These are phyloP conservation scores for Climacium dendroides DNA, from an alignment of 225 moss, liverwort and hornwort genomes.

Conservation along the genomic window DNA sequence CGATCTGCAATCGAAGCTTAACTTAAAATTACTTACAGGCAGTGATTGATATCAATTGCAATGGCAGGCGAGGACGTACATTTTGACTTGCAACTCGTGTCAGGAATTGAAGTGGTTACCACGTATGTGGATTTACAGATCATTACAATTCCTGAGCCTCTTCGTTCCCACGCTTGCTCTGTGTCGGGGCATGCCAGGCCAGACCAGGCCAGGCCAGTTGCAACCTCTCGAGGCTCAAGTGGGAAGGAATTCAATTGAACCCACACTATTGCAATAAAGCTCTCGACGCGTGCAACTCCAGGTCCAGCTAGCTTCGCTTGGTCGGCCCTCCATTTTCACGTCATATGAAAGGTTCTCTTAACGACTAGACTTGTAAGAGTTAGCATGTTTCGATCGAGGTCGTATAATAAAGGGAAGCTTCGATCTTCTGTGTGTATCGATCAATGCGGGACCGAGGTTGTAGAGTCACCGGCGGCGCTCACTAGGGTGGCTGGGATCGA, in stretches of 20 bases:
- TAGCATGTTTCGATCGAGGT: not conserved
- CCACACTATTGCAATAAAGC: not conserved
- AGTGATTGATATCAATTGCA: not conserved
- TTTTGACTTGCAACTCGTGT: not conserved
- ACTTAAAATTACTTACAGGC: not conserved
- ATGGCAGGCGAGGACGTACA: not conserved
- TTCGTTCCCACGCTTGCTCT: not conserved
- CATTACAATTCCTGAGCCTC: not conserved
- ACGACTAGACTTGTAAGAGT: not conserved
- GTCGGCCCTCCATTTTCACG: not conserved
- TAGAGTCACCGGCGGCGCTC: not conserved
- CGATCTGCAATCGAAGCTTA: not conserved
- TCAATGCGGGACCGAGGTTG: not conserved
- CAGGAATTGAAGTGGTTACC: not conserved
- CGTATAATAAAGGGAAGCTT: not conserved
- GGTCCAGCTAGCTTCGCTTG: not conserved
- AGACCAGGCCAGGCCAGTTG: not conserved
- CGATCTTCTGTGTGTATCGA: not conserved
- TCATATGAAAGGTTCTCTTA: not conserved
- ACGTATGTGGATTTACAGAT: constrained; percentile 1
- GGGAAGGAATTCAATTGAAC: not conserved
- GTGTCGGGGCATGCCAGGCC: not conserved
- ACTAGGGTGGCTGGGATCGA: not conserved
- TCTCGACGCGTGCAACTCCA: constrained; percentile 6
- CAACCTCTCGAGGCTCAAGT: not conserved